Evolutionary conservation across 2,329 filamentous ascomycete species (phyloP), one percentile per base, ranked within the genome.

Genomic region (Aureobasidium musti): DNA sequence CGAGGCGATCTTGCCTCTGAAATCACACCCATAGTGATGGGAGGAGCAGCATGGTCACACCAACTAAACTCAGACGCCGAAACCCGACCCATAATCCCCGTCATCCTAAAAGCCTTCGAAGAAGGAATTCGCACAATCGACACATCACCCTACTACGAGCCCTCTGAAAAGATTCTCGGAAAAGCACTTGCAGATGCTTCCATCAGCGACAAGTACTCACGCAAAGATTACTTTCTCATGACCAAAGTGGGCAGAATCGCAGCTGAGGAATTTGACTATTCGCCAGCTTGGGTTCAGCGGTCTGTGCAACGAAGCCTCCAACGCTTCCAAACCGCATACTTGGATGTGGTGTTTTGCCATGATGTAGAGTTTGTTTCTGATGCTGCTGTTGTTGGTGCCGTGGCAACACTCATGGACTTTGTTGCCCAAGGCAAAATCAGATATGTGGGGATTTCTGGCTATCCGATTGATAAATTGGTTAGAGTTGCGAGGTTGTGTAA

Each of bases 361-460:
- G 90, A 92, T 72, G 87, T 88, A 60, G 90, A 92, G 76, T 92
- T 91, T 71, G 88, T 91, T 0, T 82, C 86, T 0, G 77, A 84
- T 0, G 76, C 74, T 1, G 87, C 90, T 67, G 88, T 86, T 1
- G 72, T 88, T 1, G 73, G 73, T 54, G 81, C 81, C 0, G 74
- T 82, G 5, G 79, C 76, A 1, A 91, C 92, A 75, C 82, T 97
- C 68, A 86, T 92, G 30, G 81, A 86, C 3, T 85, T 97, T 63
- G 89, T 91, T 73, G 82, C 79, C 49, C 78, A 88, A 56, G 88
- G 89, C 1, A 78, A 86, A 0, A 75, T 97, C 11, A 86, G 87
- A 60, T 94, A 96, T 73, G 85, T 96, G 23, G 93, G 93, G 35
- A 95, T 97, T 74, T 92, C 89, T 26, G 92, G 92, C 2, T 97